Evolutionary conservation across 192 early-diverging fungal species (phyloP), one percentile per base, ranked within the genome.

Genomic region (Lunasporangiospora selenospora): DNA sequence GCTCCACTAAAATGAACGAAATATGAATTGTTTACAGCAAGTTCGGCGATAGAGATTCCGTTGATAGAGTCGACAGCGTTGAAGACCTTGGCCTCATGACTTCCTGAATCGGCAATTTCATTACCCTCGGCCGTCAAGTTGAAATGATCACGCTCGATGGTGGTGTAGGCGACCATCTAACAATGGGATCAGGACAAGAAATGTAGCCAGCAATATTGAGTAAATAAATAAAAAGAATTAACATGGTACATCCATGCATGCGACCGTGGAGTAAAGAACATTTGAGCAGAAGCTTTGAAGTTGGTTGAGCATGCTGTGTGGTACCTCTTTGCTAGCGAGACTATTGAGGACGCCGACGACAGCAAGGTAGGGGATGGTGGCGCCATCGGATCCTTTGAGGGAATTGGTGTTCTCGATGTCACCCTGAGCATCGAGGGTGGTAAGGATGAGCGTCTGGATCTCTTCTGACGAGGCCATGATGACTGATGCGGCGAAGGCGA

Each of bases 1-100:
- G 21, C 36, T 8, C 13, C 27, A 24, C 11, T 10, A 19, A 15
- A 47, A 30, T 23, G 51, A 36, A 60, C 27, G 30, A 6, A 5
- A 40, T 41, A 6, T 45, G 40, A 9, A 32, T 24, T 5, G 11
- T 45, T 64, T 78, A 90, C 89, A 81, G 89, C 87, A 43, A 98
- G 80, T 49, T 93, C 93, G n/a, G 89, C 82, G 41, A 94, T 87
- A n/a, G 89, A 45, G 64, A 97, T 91, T 41, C 95, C 95, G 53
- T 90, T 86, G 10, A 79, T 80, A 27, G 84, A 67, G 39, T 96
- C 94, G 36, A 99, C 82, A 16, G 91, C 88, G 47, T 92, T 80
- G 78, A 96, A 99, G 38, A 98, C 92, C 54, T 84, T 88, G 23
- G 90, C 95, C 77, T 98, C 98, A 67, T 97, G 94, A 69, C 90